Evolutionary conservation across 352 stramenopile species (phyloP).

Genomic region (Phytophthora megakarya): DNA sequence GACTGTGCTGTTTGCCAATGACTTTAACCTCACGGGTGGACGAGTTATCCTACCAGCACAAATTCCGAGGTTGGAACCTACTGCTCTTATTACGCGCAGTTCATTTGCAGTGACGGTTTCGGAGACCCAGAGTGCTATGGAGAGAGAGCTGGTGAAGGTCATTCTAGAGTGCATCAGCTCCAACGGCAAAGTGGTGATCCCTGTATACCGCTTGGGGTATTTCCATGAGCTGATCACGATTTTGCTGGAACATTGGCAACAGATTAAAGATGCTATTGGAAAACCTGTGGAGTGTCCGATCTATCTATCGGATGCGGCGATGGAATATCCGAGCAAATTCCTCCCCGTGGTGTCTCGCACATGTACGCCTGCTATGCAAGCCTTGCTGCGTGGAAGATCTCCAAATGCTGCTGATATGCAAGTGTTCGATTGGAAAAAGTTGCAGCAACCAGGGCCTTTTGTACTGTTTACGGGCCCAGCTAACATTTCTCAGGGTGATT

Average conservation of each 20-base stretch:
- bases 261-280: constrained; percentile 44
- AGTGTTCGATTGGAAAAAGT: constrained; percentile 71
- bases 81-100: constrained; percentile 66
- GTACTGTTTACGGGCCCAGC: constrained; percentile 82
- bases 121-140: constrained; percentile 80
- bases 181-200: constrained; percentile 85
- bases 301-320: constrained; percentile 63
- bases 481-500: constrained; percentile 77
- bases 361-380: constrained; percentile 54
- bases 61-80: constrained; percentile 70
- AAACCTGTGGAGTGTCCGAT: constrained; percentile 53
- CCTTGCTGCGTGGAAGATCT: constrained; percentile 36
- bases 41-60: constrained; percentile 71
- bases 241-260: constrained; percentile 73
- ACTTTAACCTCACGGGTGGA: constrained; percentile 79
- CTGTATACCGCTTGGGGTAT: constrained; percentile 77
- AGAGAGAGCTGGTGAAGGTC: constrained; percentile 80
- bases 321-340: constrained; percentile 65
- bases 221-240: constrained; percentile 82
- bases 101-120: constrained; percentile 84
- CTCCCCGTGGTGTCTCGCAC: constrained; percentile 64
- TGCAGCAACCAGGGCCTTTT: constrained; percentile 71
- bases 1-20: constrained; percentile 76
- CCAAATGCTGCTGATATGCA: constrained; percentile 34
- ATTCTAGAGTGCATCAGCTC: constrained; percentile 77